Evolutionary conservation across 208 protist species (phyloP).

Genomic region (Leishmania tropica): DNA sequence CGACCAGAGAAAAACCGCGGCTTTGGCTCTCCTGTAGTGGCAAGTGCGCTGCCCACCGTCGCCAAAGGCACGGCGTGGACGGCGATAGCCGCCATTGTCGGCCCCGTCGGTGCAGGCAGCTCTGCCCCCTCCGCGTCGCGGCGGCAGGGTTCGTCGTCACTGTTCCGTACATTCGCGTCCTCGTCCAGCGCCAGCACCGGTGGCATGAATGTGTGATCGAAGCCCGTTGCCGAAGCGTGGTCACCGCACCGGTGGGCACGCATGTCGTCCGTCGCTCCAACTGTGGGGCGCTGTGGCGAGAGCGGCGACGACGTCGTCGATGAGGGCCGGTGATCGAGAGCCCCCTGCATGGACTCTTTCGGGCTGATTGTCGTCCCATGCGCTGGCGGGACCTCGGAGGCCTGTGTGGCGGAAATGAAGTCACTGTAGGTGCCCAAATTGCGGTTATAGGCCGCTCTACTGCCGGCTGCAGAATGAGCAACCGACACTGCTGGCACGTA

Average conservation of each 20-base stretch:
- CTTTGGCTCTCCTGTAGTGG: background rate
- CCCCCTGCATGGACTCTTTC: background rate
- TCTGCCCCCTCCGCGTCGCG: background rate
- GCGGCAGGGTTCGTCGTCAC: background rate
- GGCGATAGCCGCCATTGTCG: no score
- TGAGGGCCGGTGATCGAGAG: background rate
- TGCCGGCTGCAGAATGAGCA: background rate
- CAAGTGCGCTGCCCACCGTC: background rate
- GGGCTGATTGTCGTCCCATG: background rate
- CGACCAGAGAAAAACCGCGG: background rate
- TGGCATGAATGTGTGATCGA: background rate
- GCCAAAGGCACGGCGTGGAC: background rate
- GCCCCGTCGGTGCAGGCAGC: background rate
- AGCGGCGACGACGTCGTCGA: constrained; percentile 7
- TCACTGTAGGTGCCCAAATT: background rate
- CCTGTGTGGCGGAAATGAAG: background rate
- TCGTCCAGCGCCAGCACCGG: background rate
- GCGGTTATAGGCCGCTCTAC: background rate
- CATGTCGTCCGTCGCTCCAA: background rate
- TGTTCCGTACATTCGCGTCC: background rate
- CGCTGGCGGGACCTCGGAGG: background rate
- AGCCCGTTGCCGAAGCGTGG: background rate
- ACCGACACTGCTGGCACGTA: background rate
- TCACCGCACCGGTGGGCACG: background rate
- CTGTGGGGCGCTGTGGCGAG: constrained; percentile 19